Evolutionary conservation across 805 yeast genomes (phyloP).

Genomic region (Metschnikowia aberdeeniae): DNA sequence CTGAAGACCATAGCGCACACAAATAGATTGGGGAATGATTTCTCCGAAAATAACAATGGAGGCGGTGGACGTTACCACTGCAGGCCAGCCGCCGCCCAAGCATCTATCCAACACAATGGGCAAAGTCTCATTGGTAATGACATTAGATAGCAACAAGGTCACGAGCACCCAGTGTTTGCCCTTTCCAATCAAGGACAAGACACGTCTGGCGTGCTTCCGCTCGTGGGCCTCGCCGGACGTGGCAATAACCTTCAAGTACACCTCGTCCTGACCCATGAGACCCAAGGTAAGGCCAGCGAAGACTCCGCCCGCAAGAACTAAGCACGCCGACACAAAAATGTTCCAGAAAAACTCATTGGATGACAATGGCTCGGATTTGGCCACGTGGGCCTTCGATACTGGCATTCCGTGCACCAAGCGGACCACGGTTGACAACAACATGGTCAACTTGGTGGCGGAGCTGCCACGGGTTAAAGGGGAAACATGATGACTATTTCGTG

Average conservation of each 20-base stretch:
- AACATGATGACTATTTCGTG: constrained; percentile 29
- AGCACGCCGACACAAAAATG: constrained; percentile 48
- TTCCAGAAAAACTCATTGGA: constrained; percentile 44
- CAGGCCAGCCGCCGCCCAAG: constrained; percentile 97
- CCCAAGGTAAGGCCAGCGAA: constrained; percentile 94
- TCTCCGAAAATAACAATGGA: constrained; percentile 94
- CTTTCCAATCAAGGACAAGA: constrained; percentile 62
- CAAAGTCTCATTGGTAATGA: constrained; percentile 88
- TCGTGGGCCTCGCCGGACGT: constrained; percentile 78
- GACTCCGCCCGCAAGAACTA: constrained; percentile 80
- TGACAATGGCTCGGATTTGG: constrained; percentile 20
- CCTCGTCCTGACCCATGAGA: constrained; percentile 97
- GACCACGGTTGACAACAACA: constrained; percentile 30
- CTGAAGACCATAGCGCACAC: constrained; percentile 88
- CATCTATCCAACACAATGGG: constrained; percentile 92
- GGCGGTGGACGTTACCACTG: constrained; percentile 89
- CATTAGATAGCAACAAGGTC: constrained; percentile 78
- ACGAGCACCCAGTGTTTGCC: constrained; percentile 98
- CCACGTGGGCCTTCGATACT: constrained; percentile 13
- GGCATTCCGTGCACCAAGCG: constrained; percentile 37
- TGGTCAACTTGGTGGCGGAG: constrained; percentile 26
- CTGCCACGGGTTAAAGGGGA: constrained; percentile 21
- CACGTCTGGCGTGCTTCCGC: constrained; percentile 64
- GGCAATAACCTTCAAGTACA: constrained; percentile 83
- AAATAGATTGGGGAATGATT: constrained; percentile 89